phyloP scores from a whole-genome alignment of 2,329 filamentous ascomycete species.

The Cercospora sojina region DNA sequence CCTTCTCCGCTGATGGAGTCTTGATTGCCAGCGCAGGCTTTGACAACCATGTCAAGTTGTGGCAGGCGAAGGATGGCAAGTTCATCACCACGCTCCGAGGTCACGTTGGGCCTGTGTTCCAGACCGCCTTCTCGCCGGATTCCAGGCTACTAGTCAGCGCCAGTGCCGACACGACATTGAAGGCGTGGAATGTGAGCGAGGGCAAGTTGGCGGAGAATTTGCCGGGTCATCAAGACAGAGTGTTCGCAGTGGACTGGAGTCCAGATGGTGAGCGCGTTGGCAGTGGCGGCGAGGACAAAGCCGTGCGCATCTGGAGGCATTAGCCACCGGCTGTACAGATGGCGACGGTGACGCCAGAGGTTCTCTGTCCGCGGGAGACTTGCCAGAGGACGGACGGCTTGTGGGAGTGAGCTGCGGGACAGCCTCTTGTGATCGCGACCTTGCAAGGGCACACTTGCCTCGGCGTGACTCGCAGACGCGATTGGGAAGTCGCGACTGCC shows the following conservation, averaged over 20 bases:
- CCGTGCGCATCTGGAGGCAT: slow-evolving; percentile 64
- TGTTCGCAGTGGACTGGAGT: slow-evolving; percentile 94
- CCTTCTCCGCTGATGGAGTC: slow-evolving; percentile 85
- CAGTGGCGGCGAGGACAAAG: slow-evolving; percentile 90
- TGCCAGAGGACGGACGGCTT: too few species aligned
- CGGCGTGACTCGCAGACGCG: background rate
- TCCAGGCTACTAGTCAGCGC: slow-evolving; percentile 83
- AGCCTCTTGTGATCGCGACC: background rate
- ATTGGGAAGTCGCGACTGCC: background rate
- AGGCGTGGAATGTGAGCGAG: slow-evolving; percentile 88
- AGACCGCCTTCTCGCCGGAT: slow-evolving; percentile 89
- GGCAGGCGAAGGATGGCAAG: slow-evolving; percentile 71
- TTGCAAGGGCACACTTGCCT: background rate
- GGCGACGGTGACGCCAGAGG: background rate
- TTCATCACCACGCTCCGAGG: slow-evolving; percentile 87
- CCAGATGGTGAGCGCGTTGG: slow-evolving; percentile 84
- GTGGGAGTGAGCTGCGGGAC: background rate
- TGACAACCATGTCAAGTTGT: slow-evolving; percentile 93
- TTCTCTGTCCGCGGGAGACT: background rate
- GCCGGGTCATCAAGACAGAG: slow-evolving; percentile 87
- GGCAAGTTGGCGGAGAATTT: slow-evolving; percentile 80
- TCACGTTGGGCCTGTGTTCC: slow-evolving; percentile 89
- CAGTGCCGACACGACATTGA: slow-evolving; percentile 89
- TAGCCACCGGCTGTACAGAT: slow-evolving; percentile 33
- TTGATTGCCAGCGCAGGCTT: slow-evolving; percentile 86